A percentile compares a stretch with the other conserved stretches of the same genome.
These are phyloP conservation scores for Purshia tridentata DNA, from an alignment of 306 rosid genomes.

Conservation along the genomic window DNA sequence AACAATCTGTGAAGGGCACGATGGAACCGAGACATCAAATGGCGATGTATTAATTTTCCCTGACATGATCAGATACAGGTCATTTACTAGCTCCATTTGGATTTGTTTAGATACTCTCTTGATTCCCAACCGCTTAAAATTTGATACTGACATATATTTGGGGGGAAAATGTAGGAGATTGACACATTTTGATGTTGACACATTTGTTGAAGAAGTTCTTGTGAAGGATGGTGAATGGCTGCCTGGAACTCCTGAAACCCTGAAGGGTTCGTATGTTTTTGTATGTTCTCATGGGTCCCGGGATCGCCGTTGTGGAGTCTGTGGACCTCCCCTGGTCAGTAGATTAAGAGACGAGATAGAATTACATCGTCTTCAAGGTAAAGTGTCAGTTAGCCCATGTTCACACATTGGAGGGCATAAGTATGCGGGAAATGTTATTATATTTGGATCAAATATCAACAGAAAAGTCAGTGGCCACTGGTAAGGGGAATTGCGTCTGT, in stretches of 20 bases:
- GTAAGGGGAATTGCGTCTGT: slow-evolving; percentile 41
- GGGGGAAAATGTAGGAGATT: slow-evolving; percentile 64
- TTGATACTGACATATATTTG: slow-evolving; percentile 5
- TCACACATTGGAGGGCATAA: slow-evolving; percentile 89
- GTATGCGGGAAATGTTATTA: slow-evolving; percentile 88
- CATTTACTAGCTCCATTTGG: slow-evolving; percentile 15
- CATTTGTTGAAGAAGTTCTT: slow-evolving; percentile 96
- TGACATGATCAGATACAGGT: slow-evolving; percentile 98
- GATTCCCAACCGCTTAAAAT: background rate
- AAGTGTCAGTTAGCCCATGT: slow-evolving; percentile 91
- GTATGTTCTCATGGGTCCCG: slow-evolving; percentile 90
- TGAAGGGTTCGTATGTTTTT: slow-evolving; percentile 70
- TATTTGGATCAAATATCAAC: slow-evolving; percentile 57
- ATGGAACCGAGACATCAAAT: slow-evolving; percentile 91
- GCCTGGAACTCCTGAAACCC: slow-evolving; percentile 82
- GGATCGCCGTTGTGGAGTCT: slow-evolving; percentile 93
- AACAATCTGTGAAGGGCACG: slow-evolving; percentile 93
- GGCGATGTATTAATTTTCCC: slow-evolving; percentile 96
- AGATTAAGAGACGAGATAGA: slow-evolving; percentile 82
- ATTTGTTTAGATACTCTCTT: background rate
- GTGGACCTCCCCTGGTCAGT: slow-evolving; percentile 81
- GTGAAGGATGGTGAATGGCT: slow-evolving; percentile 92
- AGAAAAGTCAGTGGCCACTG: slow-evolving; percentile 85
- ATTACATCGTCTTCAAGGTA: slow-evolving; percentile 58
- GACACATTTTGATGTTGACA: slow-evolving; percentile 93